These are phyloP conservation scores for Exophiala mesophila DNA, from an alignment of 2,329 filamentous ascomycete species.

Conservation along the genomic window DNA sequence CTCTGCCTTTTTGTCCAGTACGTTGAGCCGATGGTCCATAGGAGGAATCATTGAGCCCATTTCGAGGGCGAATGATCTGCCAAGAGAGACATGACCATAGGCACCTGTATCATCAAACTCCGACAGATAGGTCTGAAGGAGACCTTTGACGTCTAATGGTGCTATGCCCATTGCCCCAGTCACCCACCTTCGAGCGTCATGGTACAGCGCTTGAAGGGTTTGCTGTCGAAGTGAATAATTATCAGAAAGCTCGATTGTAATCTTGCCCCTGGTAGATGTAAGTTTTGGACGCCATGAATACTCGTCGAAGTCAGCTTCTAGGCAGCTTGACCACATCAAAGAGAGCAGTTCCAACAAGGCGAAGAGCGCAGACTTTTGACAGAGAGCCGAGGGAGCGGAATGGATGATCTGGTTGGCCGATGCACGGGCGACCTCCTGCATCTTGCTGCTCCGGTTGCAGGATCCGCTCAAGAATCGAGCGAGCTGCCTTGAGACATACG, in stretches of 20 bases:
- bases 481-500: conserved; percentile 83
- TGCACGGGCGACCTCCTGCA: conserved; percentile 77
- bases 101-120: conserved; percentile 88
- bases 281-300: conserved; percentile 84
- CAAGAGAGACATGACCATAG: conserved; percentile 87
- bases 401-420: conserved; percentile 82
- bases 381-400: conserved; percentile 82
- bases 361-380: conserved; percentile 84
- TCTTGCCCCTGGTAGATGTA: conserved; percentile 68
- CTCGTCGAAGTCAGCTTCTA: conserved; percentile 90
- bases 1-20: conserved; percentile 69
- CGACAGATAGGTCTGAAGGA: conserved; percentile 89
- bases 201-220: conserved; percentile 74
- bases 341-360: conserved; percentile 86
- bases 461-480: conserved; percentile 77
- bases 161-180: conserved; percentile 74
- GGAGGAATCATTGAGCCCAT: conserved; percentile 82
- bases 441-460: conserved; percentile 87
- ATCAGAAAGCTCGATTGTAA: conserved; percentile 87
- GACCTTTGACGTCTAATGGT: conserved; percentile 87
- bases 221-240: conserved; percentile 76
- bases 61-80: conserved; percentile 88
- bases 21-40: conserved; percentile 78
- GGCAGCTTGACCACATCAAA: conserved; percentile 89
- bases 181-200: conserved; percentile 75